Percentiles rank a stretch among this genome's conserved stretches.
Evolutionary conservation across 2,329 filamentous ascomycete genomes (phyloP).

Genomic region (Boeremia exigua): DNA sequence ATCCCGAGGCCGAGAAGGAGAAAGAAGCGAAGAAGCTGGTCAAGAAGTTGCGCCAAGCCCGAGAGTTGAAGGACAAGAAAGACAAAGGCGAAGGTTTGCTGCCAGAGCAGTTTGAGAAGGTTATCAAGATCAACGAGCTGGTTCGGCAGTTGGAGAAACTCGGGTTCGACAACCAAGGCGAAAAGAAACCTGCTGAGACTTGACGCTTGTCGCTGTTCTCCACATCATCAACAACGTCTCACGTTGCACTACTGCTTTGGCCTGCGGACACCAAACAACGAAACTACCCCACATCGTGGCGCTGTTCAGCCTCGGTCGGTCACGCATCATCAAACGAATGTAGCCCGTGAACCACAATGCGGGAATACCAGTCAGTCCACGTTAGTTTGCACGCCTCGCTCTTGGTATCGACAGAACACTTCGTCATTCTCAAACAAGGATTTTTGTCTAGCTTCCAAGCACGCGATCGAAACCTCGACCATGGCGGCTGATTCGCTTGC

Average conservation of each 20-base stretch:
- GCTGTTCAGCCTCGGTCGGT: not conserved
- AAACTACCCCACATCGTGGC: not conserved
- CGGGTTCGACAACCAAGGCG: slow-evolving; percentile 81
- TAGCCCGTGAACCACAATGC: not conserved
- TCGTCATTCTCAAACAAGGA: not conserved
- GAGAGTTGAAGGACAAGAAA: slow-evolving; percentile 89
- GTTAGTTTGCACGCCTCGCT: not conserved
- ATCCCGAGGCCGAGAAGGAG: slow-evolving; percentile 79
- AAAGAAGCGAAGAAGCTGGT: slow-evolving; percentile 91
- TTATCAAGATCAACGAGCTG: slow-evolving; percentile 95
- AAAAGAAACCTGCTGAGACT: slow-evolving; percentile 60
- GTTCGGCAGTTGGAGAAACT: slow-evolving; percentile 84
- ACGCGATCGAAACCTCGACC: no score
- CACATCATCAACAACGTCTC: not conserved
- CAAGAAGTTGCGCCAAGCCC: slow-evolving; percentile 95
- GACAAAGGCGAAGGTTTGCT: slow-evolving; percentile 82
- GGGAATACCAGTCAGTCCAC: not conserved
- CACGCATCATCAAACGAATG: not conserved
- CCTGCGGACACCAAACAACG: not conserved
- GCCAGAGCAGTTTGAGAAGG: slow-evolving; percentile 95
- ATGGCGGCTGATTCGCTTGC: not conserved
- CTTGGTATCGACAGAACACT: not conserved
- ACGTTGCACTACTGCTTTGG: not conserved
- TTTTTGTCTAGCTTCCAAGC: no score
- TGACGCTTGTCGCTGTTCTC: slow-evolving; percentile 20